A percentile compares a stretch with the other conserved stretches of the same genome.
These are phyloP conservation scores for Phytophthora ramorum DNA, from an alignment of 352 stramenopile species.

Conservation along the genomic window DNA sequence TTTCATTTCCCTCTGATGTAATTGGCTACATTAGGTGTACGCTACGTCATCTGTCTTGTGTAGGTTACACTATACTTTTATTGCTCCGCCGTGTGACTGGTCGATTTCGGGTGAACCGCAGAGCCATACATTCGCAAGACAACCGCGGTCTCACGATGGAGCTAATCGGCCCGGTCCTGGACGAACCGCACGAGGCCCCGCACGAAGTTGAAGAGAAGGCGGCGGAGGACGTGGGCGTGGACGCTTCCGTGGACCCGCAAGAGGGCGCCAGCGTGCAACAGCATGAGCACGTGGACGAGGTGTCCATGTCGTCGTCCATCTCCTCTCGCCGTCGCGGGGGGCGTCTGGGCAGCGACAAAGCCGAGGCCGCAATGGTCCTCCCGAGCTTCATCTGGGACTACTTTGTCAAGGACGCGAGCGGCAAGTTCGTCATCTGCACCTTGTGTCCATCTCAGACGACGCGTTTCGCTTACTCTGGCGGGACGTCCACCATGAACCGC, in stretches of 20 bases:
- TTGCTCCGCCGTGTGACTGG: too few species aligned
- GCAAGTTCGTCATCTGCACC: slow-evolving; percentile 84
- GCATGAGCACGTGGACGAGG: slow-evolving; percentile 3
- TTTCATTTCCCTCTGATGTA: too few species aligned
- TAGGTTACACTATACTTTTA: too few species aligned
- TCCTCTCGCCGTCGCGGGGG: slow-evolving; percentile 15
- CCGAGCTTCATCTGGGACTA: slow-evolving; percentile 89
- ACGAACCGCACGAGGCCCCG: slow-evolving; percentile 20
- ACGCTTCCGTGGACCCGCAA: background rate
- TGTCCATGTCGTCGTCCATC: slow-evolving; percentile 9
- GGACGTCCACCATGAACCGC: slow-evolving; percentile 87
- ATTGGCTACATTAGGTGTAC: too few species aligned
- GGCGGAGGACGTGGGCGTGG: background rate
- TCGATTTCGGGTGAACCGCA: slow-evolving; percentile 29
- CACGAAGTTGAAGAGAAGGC: background rate
- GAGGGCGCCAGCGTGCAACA: background rate
- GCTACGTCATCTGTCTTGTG: too few species aligned
- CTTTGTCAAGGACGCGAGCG: slow-evolving; percentile 78
- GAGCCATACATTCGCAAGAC: slow-evolving; percentile 31
- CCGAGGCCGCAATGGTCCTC: slow-evolving; percentile 68
- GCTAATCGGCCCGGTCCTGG: slow-evolving; percentile 4
- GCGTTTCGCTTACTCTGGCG: slow-evolving; percentile 83
- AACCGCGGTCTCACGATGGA: slow-evolving; percentile 31
- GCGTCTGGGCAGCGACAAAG: slow-evolving; percentile 54
- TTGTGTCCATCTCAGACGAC: slow-evolving; percentile 71